Evolutionary conservation across 2,329 filamentous ascomycete species (phyloP), one percentile per base, ranked within the genome.

Genomic region (Xylogone sp.): DNA sequence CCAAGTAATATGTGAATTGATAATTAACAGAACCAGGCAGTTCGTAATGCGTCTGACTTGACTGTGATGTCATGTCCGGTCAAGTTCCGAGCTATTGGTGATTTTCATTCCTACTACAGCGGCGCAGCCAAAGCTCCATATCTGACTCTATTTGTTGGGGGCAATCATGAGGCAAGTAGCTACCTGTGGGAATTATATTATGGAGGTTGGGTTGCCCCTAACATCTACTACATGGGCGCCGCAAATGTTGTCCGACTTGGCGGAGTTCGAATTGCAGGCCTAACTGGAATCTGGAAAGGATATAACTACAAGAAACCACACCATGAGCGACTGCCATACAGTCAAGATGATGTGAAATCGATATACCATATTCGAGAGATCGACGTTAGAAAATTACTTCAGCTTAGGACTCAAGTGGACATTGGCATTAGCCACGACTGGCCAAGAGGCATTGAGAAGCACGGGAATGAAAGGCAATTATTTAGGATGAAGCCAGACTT

Each of bases 221-320:
- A 94, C 60, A 97, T 99, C 57, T 99, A 97, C 75, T 99, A 97
- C 71, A 79, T 97, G 68, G 94, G 94, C 46, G 90, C 91, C 29
- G 90, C 94, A 53, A 97, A 96, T 65, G 86, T 99, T 8, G 68
- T 99, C 42, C 85, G 87, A 18, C 75, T 95, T 27, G 93, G 93
- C 0, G 87, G 89, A 1, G 72, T 99, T 46, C 84, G 94, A 20
- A 96, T 99, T 55, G 89, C 90, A 31, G 93, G 87, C 4, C 75
- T 97, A 67, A 94, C 90, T 49, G 94, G 94, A 5, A 99, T 99
- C 57, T 99, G 90, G 88, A 97, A 97, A 68, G 87, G 85, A 2
- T 87, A 86, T 62, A 87, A 97, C 70, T 99, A 95, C 70, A 81
- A 82, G 55, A 92, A 88, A 67, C 76, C 86, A 9, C 93, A 97